Evolutionary conservation across 257 asterid genomes (phyloP).

Genomic region (Lavandula angustifolia): DNA sequence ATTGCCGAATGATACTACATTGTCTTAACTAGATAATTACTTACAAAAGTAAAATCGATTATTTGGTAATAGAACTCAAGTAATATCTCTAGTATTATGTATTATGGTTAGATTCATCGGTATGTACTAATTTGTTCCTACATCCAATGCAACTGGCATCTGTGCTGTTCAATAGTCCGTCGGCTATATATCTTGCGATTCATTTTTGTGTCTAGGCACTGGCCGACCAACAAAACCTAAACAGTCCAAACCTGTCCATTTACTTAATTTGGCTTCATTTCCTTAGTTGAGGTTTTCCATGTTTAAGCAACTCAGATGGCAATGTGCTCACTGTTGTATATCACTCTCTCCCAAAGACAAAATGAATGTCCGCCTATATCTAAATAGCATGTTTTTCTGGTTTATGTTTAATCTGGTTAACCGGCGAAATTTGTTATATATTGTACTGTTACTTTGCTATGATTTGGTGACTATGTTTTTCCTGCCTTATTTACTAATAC

Average conservation of each 20-base stretch:
- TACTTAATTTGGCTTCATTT: not conserved
- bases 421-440: not conserved
- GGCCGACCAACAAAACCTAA: too few species aligned
- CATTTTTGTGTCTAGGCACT: not conserved
- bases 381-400: slow-evolving; percentile 6
- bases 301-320: not conserved
- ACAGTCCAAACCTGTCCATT: too few species aligned
- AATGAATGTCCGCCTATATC: not conserved
- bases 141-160: not conserved
- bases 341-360: slow-evolving; percentile 7
- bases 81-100: too few species aligned
- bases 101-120: not conserved
- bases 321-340: slow-evolving; percentile 5
- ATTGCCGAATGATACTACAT: too few species aligned
- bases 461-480: not conserved
- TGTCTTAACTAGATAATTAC: too few species aligned
- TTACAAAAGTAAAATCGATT: not conserved
- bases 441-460: slow-evolving; percentile 4
- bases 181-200: not conserved
- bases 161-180: slow-evolving; percentile 10
- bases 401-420: not conserved
- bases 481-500: slow-evolving; percentile 19
- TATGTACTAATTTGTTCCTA: not conserved
- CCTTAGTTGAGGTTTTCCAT: not conserved
- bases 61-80: not conserved